Base-by-base conservation (phyloP, 2,329 filamentous ascomycete genomes). In the Scedosporium apiospermum region DNA sequence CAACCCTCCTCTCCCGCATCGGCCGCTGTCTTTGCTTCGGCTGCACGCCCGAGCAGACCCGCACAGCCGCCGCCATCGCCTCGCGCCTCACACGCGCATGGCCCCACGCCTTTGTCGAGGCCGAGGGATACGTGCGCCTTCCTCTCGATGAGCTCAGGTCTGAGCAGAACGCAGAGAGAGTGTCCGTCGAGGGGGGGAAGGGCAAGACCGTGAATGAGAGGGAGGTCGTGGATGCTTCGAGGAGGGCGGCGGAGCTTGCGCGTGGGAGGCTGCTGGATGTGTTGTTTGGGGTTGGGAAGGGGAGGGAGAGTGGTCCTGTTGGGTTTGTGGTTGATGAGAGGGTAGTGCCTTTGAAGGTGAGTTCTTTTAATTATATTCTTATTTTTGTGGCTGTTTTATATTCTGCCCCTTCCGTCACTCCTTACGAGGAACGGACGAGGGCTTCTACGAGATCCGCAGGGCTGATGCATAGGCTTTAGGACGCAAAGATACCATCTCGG, bases 11-110 rank as follows among this genome's bases (percentile, higher is more conserved):
- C 30, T 4, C 12, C 4, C 65, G 66, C 44, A 60, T 67, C 44
- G 66, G 66, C 27, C 63, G 58, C 34, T 67, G 65, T 55, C 64
- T 67, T 41, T 23, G 58, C 49, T 67, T 67, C 61, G 66, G 66
- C 60, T 67, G 66, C 65, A 38, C 55, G 30, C 49, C 60, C 3
- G 26, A 23, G 18, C 64, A 67, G 26, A 66, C 63, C 14, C 42
- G 38, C n/a, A 34, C 41, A 21, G 66, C 65, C 12, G 62, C 63
- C 16, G 55, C 38, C 7, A 61, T 67, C 34, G 53, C 65, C 6
- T 51, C 57, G n/a, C 38, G 18, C 55, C 26, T 66, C 30, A 64
- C 61, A 2, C 6, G 57, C 23, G 55, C 60, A 41, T 64, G 61
- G 59, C 26, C 44, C 2, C 18, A 26, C 10, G 30, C 42, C 5